phyloP scores from a whole-genome alignment of 495 filamentous ascomycete species.

The Neurospora terricola region DNA sequence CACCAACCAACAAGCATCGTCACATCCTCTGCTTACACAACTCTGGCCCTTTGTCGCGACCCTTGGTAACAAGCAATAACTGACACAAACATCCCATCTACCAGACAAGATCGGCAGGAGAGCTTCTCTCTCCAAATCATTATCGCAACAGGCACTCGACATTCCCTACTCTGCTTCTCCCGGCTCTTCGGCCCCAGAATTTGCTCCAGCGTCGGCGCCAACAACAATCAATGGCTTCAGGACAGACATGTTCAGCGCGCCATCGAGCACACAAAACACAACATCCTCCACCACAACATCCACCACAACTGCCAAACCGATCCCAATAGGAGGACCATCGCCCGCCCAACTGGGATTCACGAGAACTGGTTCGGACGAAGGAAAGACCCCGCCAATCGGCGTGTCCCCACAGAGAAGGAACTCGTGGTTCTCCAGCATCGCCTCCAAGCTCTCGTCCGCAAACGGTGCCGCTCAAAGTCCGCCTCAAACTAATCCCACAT shows the following conservation, averaged over 20 bases:
- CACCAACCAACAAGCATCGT: neutral
- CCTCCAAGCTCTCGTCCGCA: slow-evolving; percentile 82
- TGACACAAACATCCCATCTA: neutral
- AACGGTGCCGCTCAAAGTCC: slow-evolving; percentile 33
- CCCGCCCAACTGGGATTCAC: slow-evolving; percentile 13
- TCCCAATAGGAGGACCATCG: slow-evolving; percentile 3
- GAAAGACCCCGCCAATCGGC: slow-evolving; percentile 11
- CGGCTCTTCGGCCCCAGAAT: slow-evolving; percentile 1
- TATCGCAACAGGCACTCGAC: slow-evolving; percentile 14
- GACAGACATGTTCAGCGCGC: neutral
- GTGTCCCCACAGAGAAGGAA: slow-evolving; percentile 46
- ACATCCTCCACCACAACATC: neutral
- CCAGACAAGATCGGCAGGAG: slow-evolving; percentile 16
- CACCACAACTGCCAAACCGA: slow-evolving; percentile 25
- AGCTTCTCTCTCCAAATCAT: slow-evolving; percentile 8
- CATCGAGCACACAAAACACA: neutral
- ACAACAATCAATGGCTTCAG: slow-evolving; percentile 4
- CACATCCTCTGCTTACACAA: neutral
- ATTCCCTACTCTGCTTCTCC: neutral
- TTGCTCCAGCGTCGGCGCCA: neutral
- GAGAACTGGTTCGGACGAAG: slow-evolving; percentile 27
- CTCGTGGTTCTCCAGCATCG: slow-evolving; percentile 88
- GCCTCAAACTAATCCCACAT: slow-evolving; percentile 29
- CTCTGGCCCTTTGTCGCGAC: neutral
- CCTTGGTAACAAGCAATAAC: neutral